phyloP scores from a whole-genome alignment of 768 basidiomycete species.

The Agrocybe pediades region DNA sequence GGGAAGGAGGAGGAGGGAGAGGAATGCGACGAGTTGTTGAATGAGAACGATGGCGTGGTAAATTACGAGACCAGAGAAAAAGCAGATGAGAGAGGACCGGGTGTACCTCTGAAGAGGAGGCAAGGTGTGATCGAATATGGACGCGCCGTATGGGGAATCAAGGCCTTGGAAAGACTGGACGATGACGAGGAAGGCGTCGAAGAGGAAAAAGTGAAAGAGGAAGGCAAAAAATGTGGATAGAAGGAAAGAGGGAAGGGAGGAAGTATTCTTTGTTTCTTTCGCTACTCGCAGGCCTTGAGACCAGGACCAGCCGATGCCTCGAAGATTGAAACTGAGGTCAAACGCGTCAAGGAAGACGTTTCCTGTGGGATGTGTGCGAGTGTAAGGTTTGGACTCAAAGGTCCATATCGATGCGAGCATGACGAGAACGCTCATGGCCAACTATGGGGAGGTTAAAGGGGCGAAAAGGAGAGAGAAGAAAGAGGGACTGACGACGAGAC shows the following conservation, averaged over 20 bases:
- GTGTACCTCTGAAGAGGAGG: slow-evolving; percentile 35
- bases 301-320: slow-evolving; percentile 67
- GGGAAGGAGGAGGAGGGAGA: slow-evolving; percentile 46
- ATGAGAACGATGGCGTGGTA: slow-evolving; percentile 45
- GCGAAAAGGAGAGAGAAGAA: background rate
- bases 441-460: slow-evolving; percentile 25
- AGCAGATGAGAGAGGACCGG: slow-evolving; percentile 46
- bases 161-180: slow-evolving; percentile 51
- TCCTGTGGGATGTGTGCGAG: slow-evolving; percentile 23
- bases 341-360: slow-evolving; percentile 39
- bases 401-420: slow-evolving; percentile 45
- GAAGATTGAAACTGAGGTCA: slow-evolving; percentile 52
- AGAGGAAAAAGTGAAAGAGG: slow-evolving; percentile 35
- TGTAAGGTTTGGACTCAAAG: slow-evolving; percentile 34
- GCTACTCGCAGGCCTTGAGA: slow-evolving; percentile 44
- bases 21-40: slow-evolving; percentile 43
- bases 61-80: slow-evolving; percentile 43
- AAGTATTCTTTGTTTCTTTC: slow-evolving; percentile 39
- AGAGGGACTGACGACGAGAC: slow-evolving; percentile 38
- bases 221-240: slow-evolving; percentile 32
- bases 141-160: slow-evolving; percentile 33
- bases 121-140: slow-evolving; percentile 43
- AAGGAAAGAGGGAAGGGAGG: slow-evolving; percentile 38
- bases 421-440: slow-evolving; percentile 34
- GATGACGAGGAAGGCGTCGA: slow-evolving; percentile 46